These are phyloP conservation scores for Xylaria sp. DNA, from an alignment of 2,329 filamentous ascomycete genomes.

Conservation along the genomic window DNA sequence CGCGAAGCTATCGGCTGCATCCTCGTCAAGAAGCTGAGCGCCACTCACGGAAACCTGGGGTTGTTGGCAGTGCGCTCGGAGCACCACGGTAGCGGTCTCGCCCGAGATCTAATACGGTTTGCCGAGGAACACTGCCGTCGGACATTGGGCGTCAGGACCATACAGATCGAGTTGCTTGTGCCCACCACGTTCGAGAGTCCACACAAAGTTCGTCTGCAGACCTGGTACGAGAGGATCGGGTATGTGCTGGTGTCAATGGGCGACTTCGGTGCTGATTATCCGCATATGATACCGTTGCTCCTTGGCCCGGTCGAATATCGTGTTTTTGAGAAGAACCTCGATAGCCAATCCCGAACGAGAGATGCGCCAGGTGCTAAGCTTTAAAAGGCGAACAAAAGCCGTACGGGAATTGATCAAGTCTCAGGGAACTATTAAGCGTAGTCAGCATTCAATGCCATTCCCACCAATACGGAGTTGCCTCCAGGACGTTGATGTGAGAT, in stretches of 20 bases:
- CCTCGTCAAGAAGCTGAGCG: constrained; percentile 3
- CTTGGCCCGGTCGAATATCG: constrained; percentile 23
- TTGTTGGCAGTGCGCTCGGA: constrained; percentile 14
- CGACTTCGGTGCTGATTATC: constrained; percentile 28
- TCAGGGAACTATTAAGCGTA: background rate
- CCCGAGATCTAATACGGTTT: constrained; percentile 19
- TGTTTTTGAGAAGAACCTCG: constrained; percentile 18
- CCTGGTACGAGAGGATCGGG: constrained; percentile 25
- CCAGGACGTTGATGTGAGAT: background rate
- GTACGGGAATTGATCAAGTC: background rate
- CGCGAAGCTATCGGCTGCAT: constrained; percentile 20
- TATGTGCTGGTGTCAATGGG: constrained; percentile 19
- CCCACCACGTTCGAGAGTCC: constrained; percentile 12
- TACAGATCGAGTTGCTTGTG: constrained; percentile 26
- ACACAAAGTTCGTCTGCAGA: constrained; percentile 23
- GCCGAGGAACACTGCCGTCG: constrained; percentile 21
- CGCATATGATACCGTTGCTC: constrained; percentile 23
- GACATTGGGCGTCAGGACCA: background rate
- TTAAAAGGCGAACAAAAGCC: background rate
- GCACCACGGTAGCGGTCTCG: constrained; percentile 21
- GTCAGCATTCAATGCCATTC: background rate
- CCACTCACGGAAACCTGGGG: constrained; percentile 13
- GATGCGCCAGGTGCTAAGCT: constrained; percentile 7
- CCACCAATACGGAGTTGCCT: background rate
- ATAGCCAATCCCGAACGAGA: background rate